phyloP scores from a whole-genome alignment of 73 alveolate genomes.

The Blepharisma stoltei region DNA sequence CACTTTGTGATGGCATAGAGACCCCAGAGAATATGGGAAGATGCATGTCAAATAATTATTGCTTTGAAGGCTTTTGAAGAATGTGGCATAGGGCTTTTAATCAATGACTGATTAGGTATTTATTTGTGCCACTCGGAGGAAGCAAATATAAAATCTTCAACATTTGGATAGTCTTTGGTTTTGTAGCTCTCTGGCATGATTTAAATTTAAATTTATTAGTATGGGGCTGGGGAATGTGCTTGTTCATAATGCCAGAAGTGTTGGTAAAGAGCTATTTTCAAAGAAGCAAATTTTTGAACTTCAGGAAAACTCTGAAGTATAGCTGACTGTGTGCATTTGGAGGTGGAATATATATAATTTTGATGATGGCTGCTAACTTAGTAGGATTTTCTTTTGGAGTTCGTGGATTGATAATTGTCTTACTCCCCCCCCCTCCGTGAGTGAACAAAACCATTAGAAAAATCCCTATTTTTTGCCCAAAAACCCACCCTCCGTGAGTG shows the following conservation, averaged over 20 bases:
- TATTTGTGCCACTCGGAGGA: constrained; percentile 89
- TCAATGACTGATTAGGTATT: constrained; percentile 79
- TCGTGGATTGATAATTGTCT: too few species aligned
- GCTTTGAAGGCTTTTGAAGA: constrained; percentile 77
- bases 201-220: constrained; percentile 53
- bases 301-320: too few species aligned
- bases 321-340: too few species aligned
- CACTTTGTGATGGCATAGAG: constrained; percentile 41
- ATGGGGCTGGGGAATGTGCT: constrained; percentile 48
- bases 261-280: too few species aligned
- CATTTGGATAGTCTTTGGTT: constrained; percentile 76
- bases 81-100: constrained; percentile 89
- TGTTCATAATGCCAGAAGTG: constrained; percentile 12
- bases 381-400: too few species aligned
- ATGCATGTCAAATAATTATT: constrained; percentile 36
- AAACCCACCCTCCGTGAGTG: too few species aligned
- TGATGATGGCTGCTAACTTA: too few species aligned
- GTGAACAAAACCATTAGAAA: too few species aligned
- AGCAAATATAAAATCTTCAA: constrained; percentile 55
- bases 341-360: too few species aligned
- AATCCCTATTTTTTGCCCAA: too few species aligned
- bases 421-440: too few species aligned
- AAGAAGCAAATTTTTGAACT: too few species aligned
- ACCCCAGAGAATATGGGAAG: constrained; percentile 39
- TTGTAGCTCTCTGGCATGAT: constrained; percentile 91